phyloP scores from a whole-genome alignment of 2,329 filamentous ascomycete genomes.

The Botrytis paeoniae region DNA sequence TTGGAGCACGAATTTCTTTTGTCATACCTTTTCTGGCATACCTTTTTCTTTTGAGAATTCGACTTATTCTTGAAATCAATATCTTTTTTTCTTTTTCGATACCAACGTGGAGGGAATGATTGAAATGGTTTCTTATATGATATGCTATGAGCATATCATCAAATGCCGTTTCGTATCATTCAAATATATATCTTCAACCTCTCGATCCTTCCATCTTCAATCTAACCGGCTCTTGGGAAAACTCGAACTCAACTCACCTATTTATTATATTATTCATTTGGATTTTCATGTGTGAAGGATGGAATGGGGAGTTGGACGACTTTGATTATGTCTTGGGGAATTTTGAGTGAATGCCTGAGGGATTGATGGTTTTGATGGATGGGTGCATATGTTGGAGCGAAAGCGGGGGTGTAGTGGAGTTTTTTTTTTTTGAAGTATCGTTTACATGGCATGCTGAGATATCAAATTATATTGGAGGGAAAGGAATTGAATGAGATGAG shows the following conservation, averaged over 20 bases:
- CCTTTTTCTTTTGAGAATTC: not conserved
- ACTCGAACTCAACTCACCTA: not conserved
- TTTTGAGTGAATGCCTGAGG: not conserved
- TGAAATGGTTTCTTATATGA: not conserved
- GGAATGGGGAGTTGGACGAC: not conserved
- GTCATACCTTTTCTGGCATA: constrained; percentile 16
- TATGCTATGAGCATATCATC: not conserved
- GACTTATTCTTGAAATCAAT: not conserved
- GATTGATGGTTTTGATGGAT: not conserved
- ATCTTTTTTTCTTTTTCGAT: constrained; percentile 1
- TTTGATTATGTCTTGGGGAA: constrained; percentile 5
- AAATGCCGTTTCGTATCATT: not conserved
- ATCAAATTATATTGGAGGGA: not conserved
- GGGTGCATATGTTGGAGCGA: not conserved
- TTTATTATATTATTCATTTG: constrained; percentile 13
- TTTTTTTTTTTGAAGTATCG: not conserved
- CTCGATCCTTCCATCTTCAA: not conserved
- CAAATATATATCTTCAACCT: not conserved
- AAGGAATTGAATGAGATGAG: not conserved
- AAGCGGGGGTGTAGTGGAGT: constrained; percentile 2
- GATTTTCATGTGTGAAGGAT: constrained; percentile 9
- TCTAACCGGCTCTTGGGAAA: constrained; percentile 7
- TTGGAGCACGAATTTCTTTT: constrained; percentile 20
- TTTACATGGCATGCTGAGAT: constrained; percentile 9
- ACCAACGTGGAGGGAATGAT: not conserved